Evolutionary conservation across 2,329 filamentous ascomycete genomes (phyloP).

Genomic region (Nemania sp.): DNA sequence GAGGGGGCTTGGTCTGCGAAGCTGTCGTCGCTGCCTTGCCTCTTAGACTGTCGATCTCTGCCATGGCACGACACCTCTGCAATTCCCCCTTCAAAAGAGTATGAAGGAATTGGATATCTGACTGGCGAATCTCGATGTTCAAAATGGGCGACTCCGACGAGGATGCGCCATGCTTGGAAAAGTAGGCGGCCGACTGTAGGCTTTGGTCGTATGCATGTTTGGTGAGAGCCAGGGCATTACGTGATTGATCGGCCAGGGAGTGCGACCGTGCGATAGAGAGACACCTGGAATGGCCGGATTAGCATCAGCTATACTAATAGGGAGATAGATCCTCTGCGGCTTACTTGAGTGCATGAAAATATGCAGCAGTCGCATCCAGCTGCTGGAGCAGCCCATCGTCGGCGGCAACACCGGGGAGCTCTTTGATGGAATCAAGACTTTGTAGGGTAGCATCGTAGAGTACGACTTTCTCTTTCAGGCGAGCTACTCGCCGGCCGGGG

Average conservation of each 20-base stretch:
- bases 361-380: conserved; percentile 75
- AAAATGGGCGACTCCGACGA: conserved; percentile 53
- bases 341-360: conserved; percentile 88
- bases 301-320: conserved; percentile 5
- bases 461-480: conserved; percentile 82
- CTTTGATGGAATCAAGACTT: conserved; percentile 86
- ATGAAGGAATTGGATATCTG: conserved; percentile 62
- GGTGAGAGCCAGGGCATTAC: conserved; percentile 84
- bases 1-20: conserved; percentile 54
- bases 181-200: conserved; percentile 52
- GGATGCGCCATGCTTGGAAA: conserved; percentile 45
- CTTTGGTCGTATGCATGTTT: conserved; percentile 69
- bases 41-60: conserved; percentile 73
- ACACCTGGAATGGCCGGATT: conserved; percentile 56
- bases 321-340: conserved; percentile 32
- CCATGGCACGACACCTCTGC: conserved; percentile 80
- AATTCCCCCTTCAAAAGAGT: conserved; percentile 70
- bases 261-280: conserved; percentile 86
- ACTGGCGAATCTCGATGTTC: conserved; percentile 67
- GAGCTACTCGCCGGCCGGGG: conserved; percentile 73
- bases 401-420: conserved; percentile 85
- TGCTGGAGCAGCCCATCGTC: conserved; percentile 76
- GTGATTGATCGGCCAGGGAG: conserved; percentile 68
- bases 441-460: conserved; percentile 90
- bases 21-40: conserved; percentile 50